phyloP scores from a whole-genome alignment of 2,329 filamentous ascomycete genomes.

The Aureobasidium zeae region DNA sequence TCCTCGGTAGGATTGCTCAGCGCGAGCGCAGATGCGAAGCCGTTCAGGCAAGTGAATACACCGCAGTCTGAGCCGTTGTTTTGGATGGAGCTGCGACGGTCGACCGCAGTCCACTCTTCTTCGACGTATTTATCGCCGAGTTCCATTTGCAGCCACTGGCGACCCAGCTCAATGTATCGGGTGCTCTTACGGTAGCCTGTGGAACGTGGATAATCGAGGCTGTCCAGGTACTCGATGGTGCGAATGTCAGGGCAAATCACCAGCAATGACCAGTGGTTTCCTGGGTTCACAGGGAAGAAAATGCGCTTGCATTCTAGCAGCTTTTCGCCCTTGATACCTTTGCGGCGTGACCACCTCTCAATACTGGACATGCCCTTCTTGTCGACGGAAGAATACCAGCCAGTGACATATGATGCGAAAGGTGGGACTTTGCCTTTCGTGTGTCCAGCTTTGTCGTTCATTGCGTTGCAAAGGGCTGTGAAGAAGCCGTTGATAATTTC shows the following conservation, averaged over 20 bases:
- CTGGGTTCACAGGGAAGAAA: conserved; percentile 55
- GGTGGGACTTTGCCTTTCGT: conserved; percentile 43
- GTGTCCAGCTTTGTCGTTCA: conserved; percentile 46
- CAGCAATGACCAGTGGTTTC: conserved; percentile 62
- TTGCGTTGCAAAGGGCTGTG: conserved; percentile 47
- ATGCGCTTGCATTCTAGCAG: conserved; percentile 58
- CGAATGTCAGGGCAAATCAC: conserved; percentile 53
- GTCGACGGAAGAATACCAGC: conserved; percentile 51
- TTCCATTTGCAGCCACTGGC: conserved; percentile 50
- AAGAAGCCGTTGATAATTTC: conserved; percentile 63
- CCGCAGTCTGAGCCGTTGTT: conserved; percentile 65
- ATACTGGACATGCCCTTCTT: conserved; percentile 42
- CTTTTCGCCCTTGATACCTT: conserved; percentile 50
- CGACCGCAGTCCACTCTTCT: conserved; percentile 49
- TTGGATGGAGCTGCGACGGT: conserved; percentile 47
- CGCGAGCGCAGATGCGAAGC: conserved; percentile 46
- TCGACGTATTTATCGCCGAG: conserved; percentile 47
- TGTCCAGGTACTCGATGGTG: conserved; percentile 62
- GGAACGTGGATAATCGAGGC: conserved; percentile 38
- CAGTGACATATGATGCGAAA: conserved; percentile 55
- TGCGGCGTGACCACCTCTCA: conserved; percentile 49
- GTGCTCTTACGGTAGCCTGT: conserved; percentile 9
- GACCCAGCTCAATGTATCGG: conserved; percentile 21
- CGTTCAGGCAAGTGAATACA: conserved; percentile 67
- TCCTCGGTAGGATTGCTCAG: conserved; percentile 28